Evolutionary conservation across 2,329 filamentous ascomycete genomes (phyloP).

Genomic region (Aspergillus brunneoviolaceus): DNA sequence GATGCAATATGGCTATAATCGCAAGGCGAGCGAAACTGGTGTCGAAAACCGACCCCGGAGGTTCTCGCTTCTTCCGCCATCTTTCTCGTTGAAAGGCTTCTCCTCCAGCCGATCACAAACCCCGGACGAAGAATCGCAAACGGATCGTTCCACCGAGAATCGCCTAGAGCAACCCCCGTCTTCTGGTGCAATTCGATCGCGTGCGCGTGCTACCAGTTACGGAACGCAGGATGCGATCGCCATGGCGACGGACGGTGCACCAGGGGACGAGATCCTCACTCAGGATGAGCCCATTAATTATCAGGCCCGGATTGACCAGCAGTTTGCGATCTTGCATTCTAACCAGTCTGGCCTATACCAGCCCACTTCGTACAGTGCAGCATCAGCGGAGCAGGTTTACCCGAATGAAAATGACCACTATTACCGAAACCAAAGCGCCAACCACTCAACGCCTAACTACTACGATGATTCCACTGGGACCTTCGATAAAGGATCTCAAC

Average conservation of each 20-base stretch:
- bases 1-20: constrained; percentile 66
- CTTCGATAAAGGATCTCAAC: constrained; percentile 41
- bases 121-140: constrained; percentile 44
- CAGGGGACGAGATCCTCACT: constrained; percentile 24
- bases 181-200: constrained; percentile 32
- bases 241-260: constrained; percentile 28
- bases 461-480: constrained; percentile 51
- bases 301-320: constrained; percentile 43
- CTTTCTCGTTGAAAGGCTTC: constrained; percentile 65
- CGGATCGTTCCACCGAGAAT: constrained; percentile 37
- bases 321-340: constrained; percentile 42
- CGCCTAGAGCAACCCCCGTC: constrained; percentile 35
- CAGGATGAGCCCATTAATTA: constrained; percentile 37
- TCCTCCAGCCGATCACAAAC: constrained; percentile 54
- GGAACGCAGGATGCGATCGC: constrained; percentile 33
- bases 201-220: constrained; percentile 34
- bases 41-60: constrained; percentile 61
- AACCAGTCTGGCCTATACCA: constrained; percentile 32
- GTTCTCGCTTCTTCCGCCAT: constrained; percentile 68
- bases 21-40: constrained; percentile 69
- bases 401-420: constrained; percentile 34
- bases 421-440: constrained; percentile 30
- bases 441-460: constrained; percentile 39
- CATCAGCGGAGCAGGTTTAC: constrained; percentile 34
- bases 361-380: constrained; percentile 27